Evolutionary conservation across 2,329 filamentous ascomycete genomes (phyloP).

Genomic region (Ophiostoma sp.): DNA sequence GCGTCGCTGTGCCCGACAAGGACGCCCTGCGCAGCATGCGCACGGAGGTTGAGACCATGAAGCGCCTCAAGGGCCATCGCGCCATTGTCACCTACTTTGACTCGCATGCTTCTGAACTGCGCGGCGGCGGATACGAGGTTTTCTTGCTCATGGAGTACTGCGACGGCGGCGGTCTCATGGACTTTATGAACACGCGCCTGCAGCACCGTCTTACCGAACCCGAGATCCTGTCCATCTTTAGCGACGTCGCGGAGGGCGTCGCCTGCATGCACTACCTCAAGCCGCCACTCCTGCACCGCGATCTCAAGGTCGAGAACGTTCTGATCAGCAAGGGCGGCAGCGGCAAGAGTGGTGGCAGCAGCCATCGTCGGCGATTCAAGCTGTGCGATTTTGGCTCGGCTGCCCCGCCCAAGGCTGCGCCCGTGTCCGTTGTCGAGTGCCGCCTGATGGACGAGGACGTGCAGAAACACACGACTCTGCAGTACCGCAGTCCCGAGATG

Average conservation of each 20-base stretch:
- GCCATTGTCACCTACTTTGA: conserved; percentile 98
- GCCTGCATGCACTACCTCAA: conserved; percentile 99
- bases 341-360: conserved; percentile 39
- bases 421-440: conserved; percentile 83
- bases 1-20: conserved; percentile 95
- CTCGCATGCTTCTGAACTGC: conserved; percentile 92
- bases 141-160: conserved; percentile 99
- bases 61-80: conserved; percentile 93
- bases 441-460: conserved; percentile 94
- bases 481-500: conserved; percentile 98
- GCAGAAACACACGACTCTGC: conserved; percentile 93
- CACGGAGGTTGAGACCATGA: conserved; percentile 99
- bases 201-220: conserved; percentile 96
- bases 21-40: conserved; percentile 93
- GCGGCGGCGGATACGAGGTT: conserved; percentile 93
- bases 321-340: conserved; percentile 65
- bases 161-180: conserved; percentile 89
- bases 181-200: conserved; percentile 98
- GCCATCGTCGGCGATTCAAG: conserved; percentile 77
- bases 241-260: conserved; percentile 91
- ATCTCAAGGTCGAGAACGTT: conserved; percentile 97
- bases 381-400: conserved; percentile 97
- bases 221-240: conserved; percentile 96
- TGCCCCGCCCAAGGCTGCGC: conserved; percentile 78
- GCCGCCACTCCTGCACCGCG: conserved; percentile 85